phyloP scores from a whole-genome alignment of 2,329 filamentous ascomycete species.

The Teratosphaeria destructans region DNA sequence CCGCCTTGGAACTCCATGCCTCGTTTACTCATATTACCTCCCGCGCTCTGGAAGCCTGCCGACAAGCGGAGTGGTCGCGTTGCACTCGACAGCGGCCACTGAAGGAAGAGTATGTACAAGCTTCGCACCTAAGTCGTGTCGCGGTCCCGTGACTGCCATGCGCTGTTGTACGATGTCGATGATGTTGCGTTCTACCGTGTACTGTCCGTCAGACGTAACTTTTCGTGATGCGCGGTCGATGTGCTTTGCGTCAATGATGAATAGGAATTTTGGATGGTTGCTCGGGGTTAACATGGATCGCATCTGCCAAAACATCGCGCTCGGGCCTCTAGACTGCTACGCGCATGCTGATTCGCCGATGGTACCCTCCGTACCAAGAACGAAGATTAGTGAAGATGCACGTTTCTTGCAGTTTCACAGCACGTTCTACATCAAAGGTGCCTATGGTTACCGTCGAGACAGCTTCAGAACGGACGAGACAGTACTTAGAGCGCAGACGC shows the following conservation, averaged over 20 bases:
- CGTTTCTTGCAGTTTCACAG: background rate
- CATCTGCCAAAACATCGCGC: background rate
- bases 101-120: conserved; percentile 6
- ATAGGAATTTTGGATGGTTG: background rate
- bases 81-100: background rate
- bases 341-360: background rate
- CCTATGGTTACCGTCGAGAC: background rate
- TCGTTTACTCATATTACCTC: conserved; percentile 22
- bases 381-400: background rate
- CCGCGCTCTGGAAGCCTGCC: background rate
- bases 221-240: background rate
- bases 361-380: background rate
- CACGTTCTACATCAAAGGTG: background rate
- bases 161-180: background rate
- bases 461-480: background rate
- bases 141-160: conserved; percentile 8
- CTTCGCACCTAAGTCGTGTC: conserved; percentile 4
- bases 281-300: background rate
- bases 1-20: conserved; percentile 16
- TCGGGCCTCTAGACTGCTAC: background rate
- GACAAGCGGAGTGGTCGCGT: background rate
- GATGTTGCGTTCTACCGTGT: background rate
- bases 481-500: background rate
- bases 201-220: background rate
- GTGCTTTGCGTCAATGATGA: background rate